Evolutionary conservation across 495 filamentous ascomycete species (phyloP), one percentile per base, ranked within the genome.

Genomic region (Letharia lupina): DNA sequence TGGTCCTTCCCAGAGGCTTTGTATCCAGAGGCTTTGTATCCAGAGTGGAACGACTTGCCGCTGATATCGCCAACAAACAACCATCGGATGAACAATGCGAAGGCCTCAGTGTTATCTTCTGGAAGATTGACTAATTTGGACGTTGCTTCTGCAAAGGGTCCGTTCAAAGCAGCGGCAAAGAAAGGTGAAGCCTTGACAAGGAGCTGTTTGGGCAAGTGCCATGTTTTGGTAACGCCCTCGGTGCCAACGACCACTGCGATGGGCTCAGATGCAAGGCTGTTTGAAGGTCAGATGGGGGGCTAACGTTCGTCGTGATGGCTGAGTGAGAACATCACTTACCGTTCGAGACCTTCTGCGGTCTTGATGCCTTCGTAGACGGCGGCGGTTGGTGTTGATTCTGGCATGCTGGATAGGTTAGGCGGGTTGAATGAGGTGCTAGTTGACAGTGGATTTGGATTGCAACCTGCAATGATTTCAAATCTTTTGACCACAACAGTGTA

Each of bases 101-200:
- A 69, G 4, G 42, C 63, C 7, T 23, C 33, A 5, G 48, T 57
- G 18, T 50, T 28, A 2, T 65, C 63, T 28, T 69, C 59, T 0
- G 37, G 39, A 2, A 45, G 45, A 18, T 23, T 18, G 0, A 54
- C 31, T 47, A 23, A 2, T 23, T 39, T 47, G 1, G 63, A 23
- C 18, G 20, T 39, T 15, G 63, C 15, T 18, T 69, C 48, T 6
- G 15, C 2, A 13, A 44, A 69, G 0, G 16, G 6, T 16, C 59
- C 37, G 28, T 48, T 42, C 1, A 69, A 42, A 50, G 57, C 56
- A 1, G 62, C 60, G 12, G 60, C 40, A 40, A 66, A 65, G 41
- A 62, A 66, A 4, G 67, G 45, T 56, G 67, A 62, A n/a, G 33
- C 31, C 13, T 63, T 59, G 13, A 45, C 35, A 33, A 69, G 63